Base-by-base conservation (phyloP, 768 basidiomycete genomes). In the Multifurca ochricompacta region DNA sequence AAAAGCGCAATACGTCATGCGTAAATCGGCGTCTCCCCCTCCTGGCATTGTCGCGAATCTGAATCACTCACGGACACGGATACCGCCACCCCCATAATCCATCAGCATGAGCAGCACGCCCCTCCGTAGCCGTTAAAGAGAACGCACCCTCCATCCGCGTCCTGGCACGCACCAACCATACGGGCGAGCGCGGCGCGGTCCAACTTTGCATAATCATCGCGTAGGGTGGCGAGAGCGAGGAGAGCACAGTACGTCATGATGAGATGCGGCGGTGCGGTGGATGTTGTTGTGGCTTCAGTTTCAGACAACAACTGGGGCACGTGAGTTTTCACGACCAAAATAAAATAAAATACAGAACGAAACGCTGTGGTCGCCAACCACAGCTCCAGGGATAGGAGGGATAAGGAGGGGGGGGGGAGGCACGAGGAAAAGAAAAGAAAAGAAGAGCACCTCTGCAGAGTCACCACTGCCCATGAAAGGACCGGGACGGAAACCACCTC, bases 161-260 rank as follows among this genome's bases (percentile, higher is more conserved):
- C 76, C 68, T 95, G 92, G 61, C 90, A 92, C 13, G 80, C 67
- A 18, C 73, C 72, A 6, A 99, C 63, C 57, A 95, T 85, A 18
- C 62, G 65, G 13, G 81, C 59, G n/a, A 97, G 69, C 0, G 85
- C 90, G 14, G 69, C 35, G 27, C 83, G 76, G 63, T 97, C 79
- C 21, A 99, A 71, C 51, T 71, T 72, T 31, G 77, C 68, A 62
- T 94, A 85, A 60, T 90, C 83, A 64, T 96, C 95, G n/a, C 87
- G 78, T 23, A 99, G 76, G 58, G 96, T 85, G 0, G 86, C 81
- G 10, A 99, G 82, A 0, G 81, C 78, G 4, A 96, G 70, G 10
- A 99, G 66, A 0, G 93, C 91, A 1, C 92, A 91, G 64, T 98
- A 99, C 7, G 94, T 93, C 78, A 92, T 89, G 51, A 96, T 91